Conservation (phyloP, 345 rosid species). For the Citrus maxima region DNA sequence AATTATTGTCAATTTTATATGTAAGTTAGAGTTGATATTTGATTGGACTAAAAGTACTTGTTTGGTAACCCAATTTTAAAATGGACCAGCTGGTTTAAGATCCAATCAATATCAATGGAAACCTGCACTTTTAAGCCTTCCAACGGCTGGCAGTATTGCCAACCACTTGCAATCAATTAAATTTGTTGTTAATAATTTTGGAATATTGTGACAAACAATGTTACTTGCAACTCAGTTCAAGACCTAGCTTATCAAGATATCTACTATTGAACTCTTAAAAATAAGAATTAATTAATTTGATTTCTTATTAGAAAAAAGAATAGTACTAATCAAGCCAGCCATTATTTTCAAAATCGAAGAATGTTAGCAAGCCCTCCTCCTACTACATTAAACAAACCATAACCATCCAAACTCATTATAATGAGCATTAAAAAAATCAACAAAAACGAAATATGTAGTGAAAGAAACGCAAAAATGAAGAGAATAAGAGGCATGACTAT, state of each 20-base stretch:
- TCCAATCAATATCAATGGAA: conserved; percentile 15
- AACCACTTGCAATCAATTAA: neutral
- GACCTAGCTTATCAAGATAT: neutral
- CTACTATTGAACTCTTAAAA: neutral
- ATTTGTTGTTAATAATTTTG: neutral
- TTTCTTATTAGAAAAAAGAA: no score
- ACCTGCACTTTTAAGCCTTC: conserved; percentile 13
- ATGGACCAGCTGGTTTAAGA: conserved; percentile 21
- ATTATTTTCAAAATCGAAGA: no score
- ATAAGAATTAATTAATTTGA: no score
- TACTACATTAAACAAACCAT: no score
- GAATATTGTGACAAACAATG: neutral
- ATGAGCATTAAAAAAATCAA: no score
- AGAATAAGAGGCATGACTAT: no score
- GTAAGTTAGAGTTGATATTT: neutral
- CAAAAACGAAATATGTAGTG: no score
- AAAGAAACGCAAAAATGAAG: no score
- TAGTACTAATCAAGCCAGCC: no score
- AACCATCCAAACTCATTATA: no score
- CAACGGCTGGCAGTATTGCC: neutral
- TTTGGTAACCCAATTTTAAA: conserved; percentile 21
- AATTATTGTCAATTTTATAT: neutral
- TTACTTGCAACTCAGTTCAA: neutral
- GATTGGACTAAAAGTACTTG: neutral
- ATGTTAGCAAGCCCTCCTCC: no score